Evolutionary conservation across 305 asterid species (phyloP), one percentile per base, ranked within the genome.

Genomic region (Fraxinus baroniana): DNA sequence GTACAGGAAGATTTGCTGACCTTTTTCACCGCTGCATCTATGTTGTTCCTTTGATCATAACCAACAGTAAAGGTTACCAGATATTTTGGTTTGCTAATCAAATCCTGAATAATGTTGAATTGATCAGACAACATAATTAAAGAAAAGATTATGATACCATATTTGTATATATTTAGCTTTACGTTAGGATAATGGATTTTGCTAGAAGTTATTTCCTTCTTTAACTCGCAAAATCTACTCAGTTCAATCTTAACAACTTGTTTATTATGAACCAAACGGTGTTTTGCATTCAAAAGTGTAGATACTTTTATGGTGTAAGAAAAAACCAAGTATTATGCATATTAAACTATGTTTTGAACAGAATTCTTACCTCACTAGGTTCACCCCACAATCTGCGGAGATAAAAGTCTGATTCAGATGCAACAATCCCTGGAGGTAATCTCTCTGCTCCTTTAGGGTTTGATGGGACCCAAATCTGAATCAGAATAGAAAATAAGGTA

Each of bases 361-460:
- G 28, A 35, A 72, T 64, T 62, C 81, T 83, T n/a, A 83, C 95
- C 88, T 91, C 92, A 57, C 83, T 85, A 68, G 95, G 95, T 46
- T 81, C 71, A 20, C 95, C 94, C 92, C 90, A 92, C 79, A 91
- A 81, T 85, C 92, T 89, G 66, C 92, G 91, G 44, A 68, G 86
- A 81, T 85, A 88, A 36, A 87, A 87, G 82, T 87, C 92, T 3
- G 94, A 88, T 75, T 92, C 89, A 33, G 93, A 82, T 17, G 76
- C 82, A 62, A 92, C 80, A 28, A 92, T 90, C 24, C 82, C 86
- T 5, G 93, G 84, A 8, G 95, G 93, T 79, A 92, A 87, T 78
- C 88, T 86, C 76, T 92, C 94, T 0, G 93, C 93, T 5, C 95
- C 94, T 85, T 52, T 89, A 3, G 94, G 94, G 73, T 89, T 92